Percentiles rank a stretch among this genome's conserved stretches.
Evolutionary conservation across 176 grass and related monocot genomes (phyloP).

Genomic region (Aegilops bicornis): DNA sequence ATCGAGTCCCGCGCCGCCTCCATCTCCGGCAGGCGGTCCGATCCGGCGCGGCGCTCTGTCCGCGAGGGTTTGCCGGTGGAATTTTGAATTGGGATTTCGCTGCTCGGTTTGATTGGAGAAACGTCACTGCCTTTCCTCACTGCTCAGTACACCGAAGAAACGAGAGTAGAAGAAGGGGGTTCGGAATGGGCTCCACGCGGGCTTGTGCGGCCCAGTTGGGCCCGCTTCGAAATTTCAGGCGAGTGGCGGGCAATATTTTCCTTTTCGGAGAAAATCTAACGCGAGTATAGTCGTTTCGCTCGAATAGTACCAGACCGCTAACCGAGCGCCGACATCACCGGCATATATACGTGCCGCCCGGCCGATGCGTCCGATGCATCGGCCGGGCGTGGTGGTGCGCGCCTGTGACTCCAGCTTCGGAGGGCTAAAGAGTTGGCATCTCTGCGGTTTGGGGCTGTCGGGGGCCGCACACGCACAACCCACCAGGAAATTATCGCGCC

Average conservation of each 20-base stretch:
- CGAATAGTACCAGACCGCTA: not conserved
- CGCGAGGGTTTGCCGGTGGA: slow-evolving; percentile 9
- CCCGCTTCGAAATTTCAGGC: too few species aligned
- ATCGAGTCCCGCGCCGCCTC: slow-evolving; percentile 83
- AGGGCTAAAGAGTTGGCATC: not conserved
- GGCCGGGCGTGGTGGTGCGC: not conserved
- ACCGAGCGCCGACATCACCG: not conserved
- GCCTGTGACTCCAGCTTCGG: not conserved
- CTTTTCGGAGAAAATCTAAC: too few species aligned
- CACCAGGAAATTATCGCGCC: too few species aligned
- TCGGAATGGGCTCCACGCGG: not conserved
- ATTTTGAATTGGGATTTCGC: slow-evolving; percentile 28
- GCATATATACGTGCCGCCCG: not conserved
- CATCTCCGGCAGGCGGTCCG: slow-evolving; percentile 45
- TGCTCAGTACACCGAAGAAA: not conserved
- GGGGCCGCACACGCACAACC: too few species aligned
- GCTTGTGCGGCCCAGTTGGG: not conserved
- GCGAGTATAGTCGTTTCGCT: too few species aligned
- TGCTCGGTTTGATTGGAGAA: not conserved
- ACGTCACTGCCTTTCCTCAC: not conserved
- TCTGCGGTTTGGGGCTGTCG: too few species aligned
- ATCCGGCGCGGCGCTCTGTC: not conserved
- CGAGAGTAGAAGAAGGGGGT: not conserved
- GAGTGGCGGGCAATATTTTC: too few species aligned
- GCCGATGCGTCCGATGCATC: too few species aligned